A percentile compares a stretch with the other conserved stretches of the same genome.
phyloP scores from a whole-genome alignment of 192 early-diverging fungal genomes.

The Lunasporangiospora selenospora region DNA sequence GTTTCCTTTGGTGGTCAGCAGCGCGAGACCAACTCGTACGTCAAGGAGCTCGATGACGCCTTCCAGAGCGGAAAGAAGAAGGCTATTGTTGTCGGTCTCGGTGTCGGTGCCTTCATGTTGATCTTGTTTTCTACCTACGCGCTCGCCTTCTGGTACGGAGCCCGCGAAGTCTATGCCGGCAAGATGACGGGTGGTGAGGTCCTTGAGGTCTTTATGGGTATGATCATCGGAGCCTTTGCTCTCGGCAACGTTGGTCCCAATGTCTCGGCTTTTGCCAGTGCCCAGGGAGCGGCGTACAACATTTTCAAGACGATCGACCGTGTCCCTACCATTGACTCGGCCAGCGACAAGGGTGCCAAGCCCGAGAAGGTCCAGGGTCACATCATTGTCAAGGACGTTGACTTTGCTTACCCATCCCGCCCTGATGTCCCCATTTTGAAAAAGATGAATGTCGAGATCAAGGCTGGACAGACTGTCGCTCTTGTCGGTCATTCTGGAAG shows the following conservation, averaged over 20 bases:
- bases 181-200: conserved; percentile 57
- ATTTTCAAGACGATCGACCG: conserved; percentile 84
- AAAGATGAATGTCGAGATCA: conserved; percentile 66
- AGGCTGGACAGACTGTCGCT: conserved; percentile 81
- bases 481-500: conserved; percentile 88
- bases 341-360: conserved; percentile 14
- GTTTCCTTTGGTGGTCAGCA: conserved; percentile 80
- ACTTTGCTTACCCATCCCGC: conserved; percentile 85
- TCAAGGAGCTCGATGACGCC: conserved; percentile 63
- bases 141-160: conserved; percentile 85
- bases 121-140: conserved; percentile 76
- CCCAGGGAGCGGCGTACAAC: conserved; percentile 78
- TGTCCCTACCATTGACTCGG: conserved; percentile 73
- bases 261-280: conserved; percentile 71
- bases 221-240: conserved; percentile 79
- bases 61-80: conserved; percentile 67
- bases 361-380: conserved; percentile 60
- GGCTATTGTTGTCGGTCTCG: conserved; percentile 58
- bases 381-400: conserved; percentile 76
- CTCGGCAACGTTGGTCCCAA: conserved; percentile 75
- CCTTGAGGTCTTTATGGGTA: conserved; percentile 86
- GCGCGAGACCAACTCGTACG: conserved; percentile 73
- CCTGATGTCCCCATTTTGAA: conserved; percentile 83
- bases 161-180: conserved; percentile 52
- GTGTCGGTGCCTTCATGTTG: conserved; percentile 74